These are phyloP conservation scores for Acanthamoeba healyi DNA, from an alignment of 208 protist species.

Conservation along the genomic window DNA sequence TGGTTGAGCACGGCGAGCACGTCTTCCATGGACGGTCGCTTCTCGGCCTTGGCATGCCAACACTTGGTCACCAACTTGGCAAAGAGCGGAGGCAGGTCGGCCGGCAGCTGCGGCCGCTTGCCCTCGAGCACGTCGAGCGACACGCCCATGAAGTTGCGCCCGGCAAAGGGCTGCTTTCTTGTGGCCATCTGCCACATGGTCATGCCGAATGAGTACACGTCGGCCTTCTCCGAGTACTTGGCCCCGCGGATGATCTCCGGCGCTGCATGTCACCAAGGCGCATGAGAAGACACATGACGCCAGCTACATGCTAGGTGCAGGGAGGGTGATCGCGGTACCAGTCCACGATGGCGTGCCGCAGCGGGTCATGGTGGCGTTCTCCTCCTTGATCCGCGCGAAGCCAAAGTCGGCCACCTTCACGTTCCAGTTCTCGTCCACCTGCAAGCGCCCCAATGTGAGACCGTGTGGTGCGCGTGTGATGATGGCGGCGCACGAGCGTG, in stretches of 20 bases:
- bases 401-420: conserved; percentile 78
- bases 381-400: conserved; percentile 24
- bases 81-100: neutral
- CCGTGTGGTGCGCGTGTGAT: neutral
- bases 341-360: conserved; percentile 34
- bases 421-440: conserved; percentile 82
- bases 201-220: conserved; percentile 21
- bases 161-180: neutral
- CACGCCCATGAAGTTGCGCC: conserved; percentile 30
- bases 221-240: conserved; percentile 6
- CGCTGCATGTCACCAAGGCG: neutral
- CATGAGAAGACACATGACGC: neutral
- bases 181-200: conserved; percentile 28
- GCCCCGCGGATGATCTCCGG: conserved; percentile 27
- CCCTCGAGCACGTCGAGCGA: conserved; percentile 40
- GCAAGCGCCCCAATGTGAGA: neutral
- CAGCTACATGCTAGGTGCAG: neutral
- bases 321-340: neutral
- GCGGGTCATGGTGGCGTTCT: conserved; percentile 48
- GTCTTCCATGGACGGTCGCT: conserved; percentile 5
- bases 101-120: neutral
- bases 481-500: neutral
- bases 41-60: conserved; percentile 14
- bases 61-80: neutral
- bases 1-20: neutral